Conservation (phyloP, 2,329 filamentous ascomycete genomes). For the Botryotinia calthae region DNA sequence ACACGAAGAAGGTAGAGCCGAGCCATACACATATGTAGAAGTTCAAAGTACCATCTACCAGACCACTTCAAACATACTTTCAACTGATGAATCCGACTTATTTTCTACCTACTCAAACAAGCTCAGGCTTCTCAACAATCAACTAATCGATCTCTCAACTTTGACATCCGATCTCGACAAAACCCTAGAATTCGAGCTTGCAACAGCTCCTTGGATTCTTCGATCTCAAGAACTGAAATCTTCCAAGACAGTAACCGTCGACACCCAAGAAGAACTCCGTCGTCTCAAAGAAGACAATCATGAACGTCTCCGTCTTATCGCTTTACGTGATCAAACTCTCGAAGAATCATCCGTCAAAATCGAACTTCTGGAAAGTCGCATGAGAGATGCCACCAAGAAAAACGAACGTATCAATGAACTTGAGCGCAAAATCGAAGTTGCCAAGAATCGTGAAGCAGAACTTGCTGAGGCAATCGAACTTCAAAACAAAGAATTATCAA, state of each 20-base stretch:
- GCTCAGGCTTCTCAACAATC: conserved; percentile 61
- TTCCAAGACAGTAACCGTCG: conserved; percentile 76
- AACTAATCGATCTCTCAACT: conserved; percentile 68
- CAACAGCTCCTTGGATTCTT: conserved; percentile 75
- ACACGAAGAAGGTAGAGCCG: conserved; percentile 67
- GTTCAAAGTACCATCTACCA: conserved; percentile 61
- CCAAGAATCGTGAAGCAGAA: conserved; percentile 49
- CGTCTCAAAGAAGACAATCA: conserved; percentile 76
- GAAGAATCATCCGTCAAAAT: conserved; percentile 90
- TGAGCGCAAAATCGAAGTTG: conserved; percentile 56
- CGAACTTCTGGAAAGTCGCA: conserved; percentile 83
- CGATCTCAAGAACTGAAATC: conserved; percentile 77
- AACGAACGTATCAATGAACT: conserved; percentile 65
- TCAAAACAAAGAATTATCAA: conserved; percentile 64
- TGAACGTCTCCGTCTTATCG: conserved; percentile 69
- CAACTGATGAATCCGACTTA: conserved; percentile 62
- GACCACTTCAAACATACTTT: conserved; percentile 52
- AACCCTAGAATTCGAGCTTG: conserved; percentile 75
- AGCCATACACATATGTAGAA: conserved; percentile 65
- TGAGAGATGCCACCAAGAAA: conserved; percentile 79
- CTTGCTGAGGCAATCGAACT: conserved; percentile 64
- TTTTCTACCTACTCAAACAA: conserved; percentile 67
- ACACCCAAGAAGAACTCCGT: conserved; percentile 81
- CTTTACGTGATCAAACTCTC: conserved; percentile 74
- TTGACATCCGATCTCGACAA: conserved; percentile 69